Base-by-base conservation (phyloP, 108 stramenopile species). In the Cyclostephanos tholiformis region DNA sequence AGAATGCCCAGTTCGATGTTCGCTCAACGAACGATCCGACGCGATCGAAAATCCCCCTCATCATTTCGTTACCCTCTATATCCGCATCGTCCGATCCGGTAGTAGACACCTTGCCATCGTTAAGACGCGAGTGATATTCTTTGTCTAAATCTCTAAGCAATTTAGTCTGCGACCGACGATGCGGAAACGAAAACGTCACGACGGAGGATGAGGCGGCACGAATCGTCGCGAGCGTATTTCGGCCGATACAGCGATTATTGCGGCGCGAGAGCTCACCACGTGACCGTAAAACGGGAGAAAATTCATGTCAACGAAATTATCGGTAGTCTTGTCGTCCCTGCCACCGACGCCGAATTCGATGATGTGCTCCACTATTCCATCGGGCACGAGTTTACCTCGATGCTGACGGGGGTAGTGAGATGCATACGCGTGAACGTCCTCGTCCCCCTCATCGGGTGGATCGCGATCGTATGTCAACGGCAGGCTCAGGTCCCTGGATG, bases 261-360 rank as follows among this genome's bases (percentile, higher is more conserved):
- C 12, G 9, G 9, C 12, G 57, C 27, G 27, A 30, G 57, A 4
- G 23, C 56, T 58, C 12, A 58, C 57, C 26, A 39, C 62, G 38
- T 85, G 85, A 1, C 85, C 85, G 65, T 85, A 83, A 61, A 85
- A 85, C 30, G 85, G 85, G 16, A 85, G 56, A 25, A 85, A 72
- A 51, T 80, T 60, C 57, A 76, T 46, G 25, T 81, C 60, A 2
- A 71, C 65, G 32, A 55, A 69, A 50, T 62, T 75, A 30, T 64
- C 49, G 51, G 57, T 49, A 26, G 56, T 50, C 67, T 32, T 53
- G 50, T 43, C 38, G 30, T 44, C 65, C 35, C 16, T 50, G 32
- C 67, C 50, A 30, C 72, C 72, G 61, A 63, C 32, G 38, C 50
- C 79, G 6, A 85, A 70, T 67, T 85, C 82, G 16, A 85, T 79